These are phyloP conservation scores for Rhododendron vialii DNA, from an alignment of 148 eudicot species.

Conservation along the genomic window DNA sequence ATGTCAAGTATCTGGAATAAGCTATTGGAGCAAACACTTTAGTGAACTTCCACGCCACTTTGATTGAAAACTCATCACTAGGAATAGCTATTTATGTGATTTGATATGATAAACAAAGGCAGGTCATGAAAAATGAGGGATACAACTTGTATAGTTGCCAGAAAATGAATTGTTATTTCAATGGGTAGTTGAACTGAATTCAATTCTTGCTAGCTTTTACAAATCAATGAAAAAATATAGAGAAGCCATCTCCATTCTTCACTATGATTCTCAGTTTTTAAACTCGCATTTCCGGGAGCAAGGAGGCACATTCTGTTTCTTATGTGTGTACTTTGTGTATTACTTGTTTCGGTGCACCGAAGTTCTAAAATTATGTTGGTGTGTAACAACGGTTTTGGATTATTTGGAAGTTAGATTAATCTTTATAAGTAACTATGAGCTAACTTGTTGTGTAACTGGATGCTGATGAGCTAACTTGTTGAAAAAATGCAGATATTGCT, in stretches of 20 bases:
- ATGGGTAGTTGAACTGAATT: background rate
- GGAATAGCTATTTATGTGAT: background rate
- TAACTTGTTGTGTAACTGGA: background rate
- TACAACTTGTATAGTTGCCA: background rate
- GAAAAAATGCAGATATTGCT: conserved; percentile 71
- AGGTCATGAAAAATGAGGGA: background rate
- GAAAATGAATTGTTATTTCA: background rate
- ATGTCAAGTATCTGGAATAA: background rate
- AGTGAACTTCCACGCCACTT: background rate
- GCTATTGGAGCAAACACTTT: background rate
- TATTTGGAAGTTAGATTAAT: background rate
- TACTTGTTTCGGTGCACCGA: background rate
- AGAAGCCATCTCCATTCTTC: background rate
- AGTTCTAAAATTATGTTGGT: background rate
- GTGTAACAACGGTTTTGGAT: background rate
- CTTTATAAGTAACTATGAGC: background rate
- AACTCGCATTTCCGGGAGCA: background rate
- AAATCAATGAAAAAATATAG: background rate
- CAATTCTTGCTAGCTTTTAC: background rate
- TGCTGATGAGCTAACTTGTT: conserved; percentile 22
- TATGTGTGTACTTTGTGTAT: background rate
- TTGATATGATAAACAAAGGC: background rate
- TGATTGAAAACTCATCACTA: background rate
- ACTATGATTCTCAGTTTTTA: background rate
- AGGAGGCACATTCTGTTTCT: background rate